Evolutionary conservation across 495 filamentous ascomycete genomes (phyloP).

Genomic region (Penicillium angulare): DNA sequence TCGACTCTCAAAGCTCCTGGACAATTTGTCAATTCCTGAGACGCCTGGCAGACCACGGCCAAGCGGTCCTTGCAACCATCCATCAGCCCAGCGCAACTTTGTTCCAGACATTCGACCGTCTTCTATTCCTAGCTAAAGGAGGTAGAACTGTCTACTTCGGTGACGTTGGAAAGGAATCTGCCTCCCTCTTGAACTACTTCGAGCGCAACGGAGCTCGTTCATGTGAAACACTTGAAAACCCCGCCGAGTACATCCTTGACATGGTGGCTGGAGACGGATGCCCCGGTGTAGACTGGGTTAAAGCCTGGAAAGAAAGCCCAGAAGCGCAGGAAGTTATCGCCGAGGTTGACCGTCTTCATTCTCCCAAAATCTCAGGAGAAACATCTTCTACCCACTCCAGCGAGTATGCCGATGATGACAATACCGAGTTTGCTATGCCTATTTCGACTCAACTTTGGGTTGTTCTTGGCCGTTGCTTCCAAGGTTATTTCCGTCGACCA

Average conservation of each 20-base stretch:
- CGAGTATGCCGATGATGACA: constrained; percentile 14
- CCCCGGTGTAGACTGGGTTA: constrained; percentile 74
- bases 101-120: constrained; percentile 86
- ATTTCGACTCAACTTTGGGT: constrained; percentile 44
- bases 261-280: constrained; percentile 58
- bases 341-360: constrained; percentile 64
- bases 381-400: constrained; percentile 1
- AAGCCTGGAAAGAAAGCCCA: constrained; percentile 68
- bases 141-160: constrained; percentile 87
- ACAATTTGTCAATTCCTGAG: constrained; percentile 74
- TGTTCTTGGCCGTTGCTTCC: constrained; percentile 45
- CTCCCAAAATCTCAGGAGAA: constrained; percentile 22
- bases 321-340: constrained; percentile 62
- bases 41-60: constrained; percentile 78
- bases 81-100: constrained; percentile 89
- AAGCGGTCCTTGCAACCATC: constrained; percentile 88
- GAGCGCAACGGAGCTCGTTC: constrained; percentile 64
- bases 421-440: constrained; percentile 51
- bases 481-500: constrained; percentile 53
- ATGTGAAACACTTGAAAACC: constrained; percentile 71
- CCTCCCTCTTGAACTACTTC: constrained; percentile 69
- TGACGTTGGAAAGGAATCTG: constrained; percentile 72
- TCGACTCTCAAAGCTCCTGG: constrained; percentile 86
- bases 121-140: constrained; percentile 78
- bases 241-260: constrained; percentile 90